phyloP scores from a whole-genome alignment of 2,329 filamentous ascomycete species.

The Fusarium neocosmosporiellum region DNA sequence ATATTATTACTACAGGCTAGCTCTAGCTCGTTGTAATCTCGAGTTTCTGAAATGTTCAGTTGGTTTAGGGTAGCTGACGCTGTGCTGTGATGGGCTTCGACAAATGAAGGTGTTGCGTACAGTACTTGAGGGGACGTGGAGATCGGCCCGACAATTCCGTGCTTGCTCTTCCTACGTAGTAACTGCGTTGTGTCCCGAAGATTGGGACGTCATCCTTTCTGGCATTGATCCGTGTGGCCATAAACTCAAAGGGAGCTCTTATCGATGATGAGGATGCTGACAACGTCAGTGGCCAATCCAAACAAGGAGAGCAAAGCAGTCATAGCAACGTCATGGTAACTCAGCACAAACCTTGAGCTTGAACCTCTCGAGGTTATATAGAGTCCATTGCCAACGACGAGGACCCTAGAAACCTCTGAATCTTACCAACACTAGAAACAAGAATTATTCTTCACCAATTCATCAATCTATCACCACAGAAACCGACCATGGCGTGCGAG shows the following conservation, averaged over 20 bases:
- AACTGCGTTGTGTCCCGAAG: neutral
- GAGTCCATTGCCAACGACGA: neutral
- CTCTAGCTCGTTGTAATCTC: neutral
- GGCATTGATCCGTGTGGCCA: neutral
- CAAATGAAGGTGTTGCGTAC: neutral
- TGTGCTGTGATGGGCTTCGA: neutral
- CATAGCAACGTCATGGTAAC: neutral
- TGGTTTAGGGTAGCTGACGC: neutral
- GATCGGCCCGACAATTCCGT: neutral
- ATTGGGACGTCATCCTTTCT: neutral
- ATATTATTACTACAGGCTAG: neutral
- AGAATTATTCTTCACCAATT: neutral
- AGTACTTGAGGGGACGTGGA: neutral
- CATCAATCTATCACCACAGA: neutral
- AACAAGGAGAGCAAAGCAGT: neutral
- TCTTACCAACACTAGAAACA: neutral
- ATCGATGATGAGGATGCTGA: neutral
- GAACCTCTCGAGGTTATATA: neutral
- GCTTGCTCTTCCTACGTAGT: neutral
- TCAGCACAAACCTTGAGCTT: neutral
- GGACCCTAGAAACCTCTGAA: neutral
- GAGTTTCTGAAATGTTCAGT: neutral
- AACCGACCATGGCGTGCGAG: neutral
- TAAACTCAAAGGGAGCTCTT: neutral
- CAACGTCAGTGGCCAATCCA: neutral